A percentile compares a stretch with the other conserved stretches of the same genome.
These are phyloP conservation scores for Phaeotremella skinneri DNA, from an alignment of 768 basidiomycete genomes.

Conservation along the genomic window DNA sequence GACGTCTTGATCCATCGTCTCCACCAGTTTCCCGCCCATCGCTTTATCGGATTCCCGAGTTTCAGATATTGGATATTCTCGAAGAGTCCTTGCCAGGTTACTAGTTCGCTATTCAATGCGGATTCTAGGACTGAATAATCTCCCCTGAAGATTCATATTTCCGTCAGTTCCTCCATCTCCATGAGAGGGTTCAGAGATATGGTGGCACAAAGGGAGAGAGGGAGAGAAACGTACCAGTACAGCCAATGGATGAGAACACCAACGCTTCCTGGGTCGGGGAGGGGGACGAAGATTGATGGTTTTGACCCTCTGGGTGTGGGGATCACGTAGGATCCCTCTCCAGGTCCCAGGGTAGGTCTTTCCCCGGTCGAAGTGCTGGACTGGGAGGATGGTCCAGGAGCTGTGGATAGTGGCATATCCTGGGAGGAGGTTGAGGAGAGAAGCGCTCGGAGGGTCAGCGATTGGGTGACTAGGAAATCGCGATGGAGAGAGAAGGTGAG, in stretches of 20 bases:
- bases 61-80: slow-evolving; percentile 87
- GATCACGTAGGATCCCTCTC: slow-evolving; percentile 17
- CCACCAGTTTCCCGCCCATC: slow-evolving; percentile 75
- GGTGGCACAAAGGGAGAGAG: slow-evolving; percentile 1
- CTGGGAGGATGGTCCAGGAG: background rate
- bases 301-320: slow-evolving; percentile 13
- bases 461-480: slow-evolving; percentile 80
- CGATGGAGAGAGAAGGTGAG: slow-evolving; percentile 59
- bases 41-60: slow-evolving; percentile 70
- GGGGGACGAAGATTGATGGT: slow-evolving; percentile 38
- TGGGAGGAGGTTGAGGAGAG: slow-evolving; percentile 65
- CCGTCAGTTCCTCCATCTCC: slow-evolving; percentile 55
- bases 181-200: background rate
- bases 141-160: slow-evolving; percentile 78
- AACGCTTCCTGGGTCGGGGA: slow-evolving; percentile 48
- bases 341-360: slow-evolving; percentile 16
- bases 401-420: slow-evolving; percentile 16
- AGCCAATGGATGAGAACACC: slow-evolving; percentile 46
- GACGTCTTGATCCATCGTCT: slow-evolving; percentile 57
- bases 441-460: slow-evolving; percentile 56
- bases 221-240: slow-evolving; percentile 41
- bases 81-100: slow-evolving; percentile 82
- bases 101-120: slow-evolving; percentile 62
- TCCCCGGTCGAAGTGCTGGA: slow-evolving; percentile 50
- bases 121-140: slow-evolving; percentile 64